These are phyloP conservation scores for Pleomassaria siparia DNA, from an alignment of 2,329 filamentous ascomycete genomes.

Conservation along the genomic window DNA sequence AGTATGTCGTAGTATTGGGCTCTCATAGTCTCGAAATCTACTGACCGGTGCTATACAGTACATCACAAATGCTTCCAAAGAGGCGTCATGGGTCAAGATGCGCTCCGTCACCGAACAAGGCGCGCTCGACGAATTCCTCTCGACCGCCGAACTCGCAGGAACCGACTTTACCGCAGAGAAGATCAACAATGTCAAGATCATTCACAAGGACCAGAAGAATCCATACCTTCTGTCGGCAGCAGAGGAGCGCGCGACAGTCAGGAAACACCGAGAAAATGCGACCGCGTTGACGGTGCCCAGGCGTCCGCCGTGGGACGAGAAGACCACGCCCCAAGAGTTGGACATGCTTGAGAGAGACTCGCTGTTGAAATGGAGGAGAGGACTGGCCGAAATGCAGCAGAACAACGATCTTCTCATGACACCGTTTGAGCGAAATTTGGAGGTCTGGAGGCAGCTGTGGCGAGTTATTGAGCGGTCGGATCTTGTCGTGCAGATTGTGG, in stretches of 20 bases:
- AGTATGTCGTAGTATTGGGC: constrained; percentile 39
- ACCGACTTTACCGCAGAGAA: constrained; percentile 99
- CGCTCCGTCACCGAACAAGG: constrained; percentile 97
- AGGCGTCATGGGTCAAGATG: constrained; percentile 99
- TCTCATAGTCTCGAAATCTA: neutral
- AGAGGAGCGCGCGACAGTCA: constrained; percentile 76
- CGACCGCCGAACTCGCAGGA: constrained; percentile 92
- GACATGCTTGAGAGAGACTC: constrained; percentile 77
- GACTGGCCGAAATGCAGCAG: constrained; percentile 89
- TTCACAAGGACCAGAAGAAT: constrained; percentile 94
- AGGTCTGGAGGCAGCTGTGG: constrained; percentile 98
- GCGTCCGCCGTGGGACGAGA: constrained; percentile 83
- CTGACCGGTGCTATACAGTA: constrained; percentile 60
- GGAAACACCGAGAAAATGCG: constrained; percentile 82
- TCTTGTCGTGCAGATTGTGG: constrained; percentile 95
- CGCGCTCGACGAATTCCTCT: constrained; percentile 93
- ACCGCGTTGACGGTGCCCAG: constrained; percentile 82
- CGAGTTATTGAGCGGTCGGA: constrained; percentile 96
- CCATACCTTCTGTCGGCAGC: constrained; percentile 84
- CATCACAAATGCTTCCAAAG: constrained; percentile 84
- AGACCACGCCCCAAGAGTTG: constrained; percentile 80
- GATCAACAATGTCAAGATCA: constrained; percentile 98
- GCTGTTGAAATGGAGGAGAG: constrained; percentile 85
- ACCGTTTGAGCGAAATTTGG: constrained; percentile 93
- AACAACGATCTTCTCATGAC: constrained; percentile 95